Conservation (phyloP, 2,329 filamentous ascomycete genomes). For the Diplodia corticola region DNA sequence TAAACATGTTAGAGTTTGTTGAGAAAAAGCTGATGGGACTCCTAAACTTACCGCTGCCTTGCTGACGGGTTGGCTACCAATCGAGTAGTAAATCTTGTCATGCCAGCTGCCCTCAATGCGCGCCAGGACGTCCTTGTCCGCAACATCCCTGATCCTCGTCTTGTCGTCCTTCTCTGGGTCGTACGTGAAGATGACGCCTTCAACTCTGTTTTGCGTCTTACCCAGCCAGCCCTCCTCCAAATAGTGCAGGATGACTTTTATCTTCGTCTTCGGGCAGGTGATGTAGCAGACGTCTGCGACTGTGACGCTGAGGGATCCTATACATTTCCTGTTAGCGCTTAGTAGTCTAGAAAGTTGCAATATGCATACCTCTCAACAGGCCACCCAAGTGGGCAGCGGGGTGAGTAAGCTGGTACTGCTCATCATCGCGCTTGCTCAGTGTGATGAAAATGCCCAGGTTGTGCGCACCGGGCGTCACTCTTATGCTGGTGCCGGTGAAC, state of each 20-base stretch:
- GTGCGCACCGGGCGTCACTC: slow-evolving; percentile 86
- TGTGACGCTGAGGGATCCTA: slow-evolving; percentile 77
- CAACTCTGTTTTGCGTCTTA: slow-evolving; percentile 84
- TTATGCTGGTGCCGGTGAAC: slow-evolving; percentile 93
- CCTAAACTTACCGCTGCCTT: slow-evolving; percentile 56
- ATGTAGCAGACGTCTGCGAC: slow-evolving; percentile 89
- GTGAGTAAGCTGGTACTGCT: slow-evolving; percentile 94
- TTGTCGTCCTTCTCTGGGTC: slow-evolving; percentile 83
- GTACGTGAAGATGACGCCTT: slow-evolving; percentile 88
- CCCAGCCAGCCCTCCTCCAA: slow-evolving; percentile 94
- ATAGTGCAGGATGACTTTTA: slow-evolving; percentile 92
- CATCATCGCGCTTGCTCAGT: slow-evolving; percentile 73
- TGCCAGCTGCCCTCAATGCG: slow-evolving; percentile 87
- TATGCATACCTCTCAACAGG: slow-evolving; percentile 64
- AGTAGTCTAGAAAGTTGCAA: not conserved
- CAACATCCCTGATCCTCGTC: slow-evolving; percentile 78
- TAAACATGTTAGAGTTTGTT: slow-evolving; percentile 28
- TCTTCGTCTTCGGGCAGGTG: slow-evolving; percentile 82
- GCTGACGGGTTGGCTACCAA: slow-evolving; percentile 47
- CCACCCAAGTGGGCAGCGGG: slow-evolving; percentile 91
- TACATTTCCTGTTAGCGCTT: not conserved
- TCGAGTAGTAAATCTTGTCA: slow-evolving; percentile 63
- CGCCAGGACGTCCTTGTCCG: slow-evolving; percentile 79
- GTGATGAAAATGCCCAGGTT: slow-evolving; percentile 96
- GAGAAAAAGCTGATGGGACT: not conserved